Base-by-base conservation (phyloP, 2,329 filamentous ascomycete species). In the Aspergillus eucalypticola region DNA sequence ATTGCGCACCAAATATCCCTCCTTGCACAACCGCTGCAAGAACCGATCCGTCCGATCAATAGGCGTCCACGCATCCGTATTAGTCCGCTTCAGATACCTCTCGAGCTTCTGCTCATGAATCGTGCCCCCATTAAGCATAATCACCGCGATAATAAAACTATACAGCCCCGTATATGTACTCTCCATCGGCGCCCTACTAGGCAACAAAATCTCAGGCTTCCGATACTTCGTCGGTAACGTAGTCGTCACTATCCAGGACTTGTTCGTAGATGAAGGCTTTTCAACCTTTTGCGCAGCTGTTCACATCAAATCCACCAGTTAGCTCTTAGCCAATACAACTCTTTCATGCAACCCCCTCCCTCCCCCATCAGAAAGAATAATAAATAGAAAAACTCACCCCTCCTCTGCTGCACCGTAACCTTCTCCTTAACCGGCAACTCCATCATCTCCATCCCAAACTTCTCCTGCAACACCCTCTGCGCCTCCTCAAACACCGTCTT, bases 381-480 rank as follows among this genome's bases (percentile, higher is more conserved):
- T 21, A 21, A 3, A 21, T 2, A 8, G 1, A 27, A 64, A 39
- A 61, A 71, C 78, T 62, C 78, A 88, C 89, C 90, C 82, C 90
- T 88, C 68, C 91, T 86, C 72, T 96, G 90, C 60, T 87, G 87
- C 35, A 96, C 77, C 0, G 92, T 92, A 52, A 90, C 84, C 75
- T 92, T 96, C 70, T 97, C 94, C 69, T 85, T 86, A 1, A 84
- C 81, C 0, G 95, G 92, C 53, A 98, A 81, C 76, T 97, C 93
- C 3, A 86, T 83, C 82, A 99, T 85, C 73, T 93, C 85, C 92
- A 98, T 96, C n/a, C 95, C 95, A 76, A 96, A 98, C 1, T 88
- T 83, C 2, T 79, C 78, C 51, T 83, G 81, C 39, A 99, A 79
- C 66, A 90, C 85, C 35, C 80, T 76, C 74, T 99, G 94, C 44